Percentiles rank a stretch among this genome's conserved stretches.
These are phyloP conservation scores for Huntiella decipiens DNA, from an alignment of 2,329 filamentous ascomycete genomes.

Conservation along the genomic window DNA sequence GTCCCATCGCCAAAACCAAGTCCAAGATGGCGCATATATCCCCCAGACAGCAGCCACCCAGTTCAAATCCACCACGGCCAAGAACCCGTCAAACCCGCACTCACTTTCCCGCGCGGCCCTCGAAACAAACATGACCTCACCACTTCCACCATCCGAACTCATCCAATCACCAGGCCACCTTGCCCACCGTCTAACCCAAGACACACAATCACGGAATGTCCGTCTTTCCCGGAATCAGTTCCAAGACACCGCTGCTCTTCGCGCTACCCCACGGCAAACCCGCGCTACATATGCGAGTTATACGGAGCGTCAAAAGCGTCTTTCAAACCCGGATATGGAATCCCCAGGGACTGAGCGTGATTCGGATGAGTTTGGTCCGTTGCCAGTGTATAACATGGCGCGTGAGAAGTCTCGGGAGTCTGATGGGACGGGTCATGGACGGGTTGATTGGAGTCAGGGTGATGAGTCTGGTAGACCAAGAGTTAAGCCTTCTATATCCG, in stretches of 20 bases:
- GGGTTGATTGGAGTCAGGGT: slow-evolving; percentile 40
- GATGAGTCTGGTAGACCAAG: slow-evolving; percentile 23
- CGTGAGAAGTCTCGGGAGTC: background rate
- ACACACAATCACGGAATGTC: too few relatives aligned
- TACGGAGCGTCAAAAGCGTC: too few relatives aligned
- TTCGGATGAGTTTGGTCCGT: background rate
- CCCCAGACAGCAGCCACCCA: background rate
- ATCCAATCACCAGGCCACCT: too few relatives aligned
- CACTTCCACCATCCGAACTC: too few relatives aligned
- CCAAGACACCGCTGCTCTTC: too few relatives aligned
- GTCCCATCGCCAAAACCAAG: background rate
- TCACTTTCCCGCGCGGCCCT: background rate
- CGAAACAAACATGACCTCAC: too few relatives aligned
- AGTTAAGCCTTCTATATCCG: slow-evolving; percentile 24
- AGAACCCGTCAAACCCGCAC: background rate
- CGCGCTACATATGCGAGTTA: too few relatives aligned
- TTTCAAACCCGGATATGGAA: background rate
- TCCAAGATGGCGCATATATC: background rate
- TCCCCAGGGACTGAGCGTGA: background rate
- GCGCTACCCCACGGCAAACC: too few relatives aligned
- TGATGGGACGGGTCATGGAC: slow-evolving; percentile 18
- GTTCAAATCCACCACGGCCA: background rate
- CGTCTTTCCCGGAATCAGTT: too few relatives aligned
- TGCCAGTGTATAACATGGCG: background rate
- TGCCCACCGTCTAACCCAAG: too few relatives aligned